Conservation (phyloP, 2,329 filamentous ascomycete genomes). For the Leptographium radiaticola region DNA sequence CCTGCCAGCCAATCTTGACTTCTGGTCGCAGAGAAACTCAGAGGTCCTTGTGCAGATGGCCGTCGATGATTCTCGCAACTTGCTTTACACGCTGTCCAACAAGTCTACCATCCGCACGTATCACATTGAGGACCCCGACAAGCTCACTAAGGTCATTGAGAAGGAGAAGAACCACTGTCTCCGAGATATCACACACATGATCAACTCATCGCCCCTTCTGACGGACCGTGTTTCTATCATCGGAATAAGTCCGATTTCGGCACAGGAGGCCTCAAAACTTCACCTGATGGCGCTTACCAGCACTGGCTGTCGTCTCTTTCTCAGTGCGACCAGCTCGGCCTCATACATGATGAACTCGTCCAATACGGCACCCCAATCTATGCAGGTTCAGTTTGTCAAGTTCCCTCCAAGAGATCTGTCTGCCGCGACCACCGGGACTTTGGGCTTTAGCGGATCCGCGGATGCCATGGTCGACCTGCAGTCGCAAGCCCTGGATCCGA, state of each 20-base stretch:
- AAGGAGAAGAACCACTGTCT: conserved; percentile 49
- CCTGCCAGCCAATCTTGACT: conserved; percentile 25
- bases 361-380: conserved; percentile 67
- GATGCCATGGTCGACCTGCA: conserved; percentile 32
- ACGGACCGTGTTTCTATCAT: conserved; percentile 60
- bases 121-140: conserved; percentile 58
- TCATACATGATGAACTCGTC: conserved; percentile 50
- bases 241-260: conserved; percentile 73
- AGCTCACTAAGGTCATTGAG: conserved; percentile 50
- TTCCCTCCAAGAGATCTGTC: conserved; percentile 56
- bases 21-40: conserved; percentile 35
- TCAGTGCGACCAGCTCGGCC: conserved; percentile 75
- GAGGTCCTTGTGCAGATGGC: conserved; percentile 68
- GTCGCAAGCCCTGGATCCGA: conserved; percentile 34
- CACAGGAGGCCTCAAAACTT: conserved; percentile 65
- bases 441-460: conserved; percentile 14
- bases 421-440: conserved; percentile 4
- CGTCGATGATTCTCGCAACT: conserved; percentile 74
- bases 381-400: conserved; percentile 96
- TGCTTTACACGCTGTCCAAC: conserved; percentile 85
- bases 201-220: conserved; percentile 58
- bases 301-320: conserved; percentile 80
- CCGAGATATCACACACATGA: conserved; percentile 75
- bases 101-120: conserved; percentile 84
- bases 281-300: conserved; percentile 84